These are phyloP conservation scores for Kluyveromyces starmeri DNA, from an alignment of 805 yeast genomes.

Conservation along the genomic window DNA sequence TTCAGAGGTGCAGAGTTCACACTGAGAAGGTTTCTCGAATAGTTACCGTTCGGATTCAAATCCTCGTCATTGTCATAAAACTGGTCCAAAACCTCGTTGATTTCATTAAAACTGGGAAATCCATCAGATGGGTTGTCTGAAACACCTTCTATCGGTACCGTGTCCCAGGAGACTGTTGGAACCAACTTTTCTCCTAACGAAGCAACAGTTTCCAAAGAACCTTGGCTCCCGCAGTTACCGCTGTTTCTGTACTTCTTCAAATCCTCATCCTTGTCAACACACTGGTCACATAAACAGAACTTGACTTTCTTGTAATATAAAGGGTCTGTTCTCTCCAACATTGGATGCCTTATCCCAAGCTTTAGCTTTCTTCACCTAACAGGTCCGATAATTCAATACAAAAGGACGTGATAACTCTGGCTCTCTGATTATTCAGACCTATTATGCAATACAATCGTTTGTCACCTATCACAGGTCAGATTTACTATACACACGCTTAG, in stretches of 20 bases:
- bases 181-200: constrained; percentile 1
- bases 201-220: not conserved
- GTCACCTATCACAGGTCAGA: too few relatives aligned
- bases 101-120: constrained; percentile 21
- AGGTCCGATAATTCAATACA: too few relatives aligned
- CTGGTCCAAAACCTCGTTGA: constrained; percentile 28
- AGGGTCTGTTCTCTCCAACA: not conserved
- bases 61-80: constrained; percentile 25
- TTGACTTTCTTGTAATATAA: not conserved
- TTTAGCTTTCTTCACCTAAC: not conserved
- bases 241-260: not conserved
- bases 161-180: constrained; percentile 28
- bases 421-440: too few relatives aligned
- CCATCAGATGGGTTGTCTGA: constrained; percentile 16
- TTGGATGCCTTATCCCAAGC: not conserved
- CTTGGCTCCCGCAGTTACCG: not conserved
- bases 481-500: too few relatives aligned
- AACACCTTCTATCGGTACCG: constrained; percentile 24
- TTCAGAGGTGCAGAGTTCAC: not conserved
- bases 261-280: not conserved
- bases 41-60: not conserved
- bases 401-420: too few relatives aligned
- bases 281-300: not conserved
- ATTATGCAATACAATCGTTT: too few relatives aligned
- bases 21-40: not conserved